phyloP scores from a whole-genome alignment of 495 filamentous ascomycete species.

The Hypoxylon subgilvum region DNA sequence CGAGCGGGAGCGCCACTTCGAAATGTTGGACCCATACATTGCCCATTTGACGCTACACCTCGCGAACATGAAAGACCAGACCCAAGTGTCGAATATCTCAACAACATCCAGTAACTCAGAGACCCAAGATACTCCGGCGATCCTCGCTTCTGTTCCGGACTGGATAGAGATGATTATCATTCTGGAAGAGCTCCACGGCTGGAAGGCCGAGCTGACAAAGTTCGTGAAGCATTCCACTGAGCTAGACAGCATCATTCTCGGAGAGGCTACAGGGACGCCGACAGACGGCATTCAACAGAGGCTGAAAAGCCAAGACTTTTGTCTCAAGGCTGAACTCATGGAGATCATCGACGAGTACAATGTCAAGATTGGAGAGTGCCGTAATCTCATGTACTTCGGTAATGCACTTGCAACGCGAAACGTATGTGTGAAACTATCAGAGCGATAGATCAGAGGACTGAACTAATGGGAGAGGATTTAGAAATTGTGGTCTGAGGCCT shows the following conservation, averaged over 20 bases:
- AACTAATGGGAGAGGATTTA: too few species aligned
- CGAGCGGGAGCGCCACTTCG: neutral
- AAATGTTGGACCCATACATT: neutral
- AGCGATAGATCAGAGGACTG: too few species aligned
- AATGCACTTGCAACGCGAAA: neutral
- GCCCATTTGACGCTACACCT: neutral
- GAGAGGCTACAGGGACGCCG: neutral
- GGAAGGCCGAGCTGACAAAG: neutral
- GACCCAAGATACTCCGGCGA: neutral
- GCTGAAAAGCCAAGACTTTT: neutral
- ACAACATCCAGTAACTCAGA: neutral
- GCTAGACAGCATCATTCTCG: neutral
- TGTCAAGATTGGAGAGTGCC: neutral
- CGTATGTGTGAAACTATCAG: neutral
- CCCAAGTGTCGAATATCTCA: neutral
- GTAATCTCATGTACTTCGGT: neutral
- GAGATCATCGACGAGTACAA: slow-evolving; percentile 10
- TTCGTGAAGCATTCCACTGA: neutral
- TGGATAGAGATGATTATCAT: slow-evolving; percentile 2
- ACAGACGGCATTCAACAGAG: neutral
- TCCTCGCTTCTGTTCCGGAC: neutral
- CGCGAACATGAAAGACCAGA: neutral
- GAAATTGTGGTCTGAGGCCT: too few species aligned
- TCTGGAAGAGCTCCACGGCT: neutral
- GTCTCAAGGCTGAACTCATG: neutral